Evolutionary conservation across 192 early-diverging fungal genomes (phyloP), one percentile per base, ranked within the genome.

Genomic region (Backusella luteola): DNA sequence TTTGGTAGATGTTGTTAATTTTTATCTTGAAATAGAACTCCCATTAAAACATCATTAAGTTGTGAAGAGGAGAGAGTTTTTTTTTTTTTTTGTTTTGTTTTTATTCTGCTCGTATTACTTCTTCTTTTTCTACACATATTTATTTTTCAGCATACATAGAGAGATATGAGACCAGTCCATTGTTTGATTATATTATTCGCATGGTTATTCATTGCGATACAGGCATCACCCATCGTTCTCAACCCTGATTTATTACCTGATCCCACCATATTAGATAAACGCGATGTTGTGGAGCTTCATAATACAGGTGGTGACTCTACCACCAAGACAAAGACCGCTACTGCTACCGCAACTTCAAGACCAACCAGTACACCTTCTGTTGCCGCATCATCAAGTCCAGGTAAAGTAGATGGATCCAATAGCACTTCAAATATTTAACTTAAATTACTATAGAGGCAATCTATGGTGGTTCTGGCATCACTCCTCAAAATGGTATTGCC

Each of bases 401-500:
- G 75, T 41, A 34, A 35, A 46, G 2, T 32, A 3, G 32, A 32
- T 32, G 0, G 32, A 32, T 3, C 32, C 32, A 32, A 32, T 32
- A 32, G 32, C 32, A 32, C 32, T 32, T 32, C 32, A 32, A 32
- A 32, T 32, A 32, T 32, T 32, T 32, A 32, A 32, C 32, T 32
- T 32, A 32, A 32, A 32, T 66, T 69, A 5, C 1, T 34, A 14
- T 52, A 66, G 36, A 52, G 71, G 76, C 42, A 38, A 74, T 71
- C 2, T 79, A 79, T 44, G 75, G 73, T 38, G 69, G 66, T n/a
- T 78, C 53, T 17, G 76, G 79, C 14, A 67, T 86, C 49, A 69
- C 81, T 3, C 56, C 78, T 41, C 85, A 86, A 53, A 73, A 69
- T 6, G 81, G 77, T 14, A 69, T 84, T 32, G 71, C 78, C 2